Percentiles rank a stretch among this genome's conserved stretches.
Conservation (phyloP, 192 early-diverging fungal genomes). For the Coemansia asiatica region DNA sequence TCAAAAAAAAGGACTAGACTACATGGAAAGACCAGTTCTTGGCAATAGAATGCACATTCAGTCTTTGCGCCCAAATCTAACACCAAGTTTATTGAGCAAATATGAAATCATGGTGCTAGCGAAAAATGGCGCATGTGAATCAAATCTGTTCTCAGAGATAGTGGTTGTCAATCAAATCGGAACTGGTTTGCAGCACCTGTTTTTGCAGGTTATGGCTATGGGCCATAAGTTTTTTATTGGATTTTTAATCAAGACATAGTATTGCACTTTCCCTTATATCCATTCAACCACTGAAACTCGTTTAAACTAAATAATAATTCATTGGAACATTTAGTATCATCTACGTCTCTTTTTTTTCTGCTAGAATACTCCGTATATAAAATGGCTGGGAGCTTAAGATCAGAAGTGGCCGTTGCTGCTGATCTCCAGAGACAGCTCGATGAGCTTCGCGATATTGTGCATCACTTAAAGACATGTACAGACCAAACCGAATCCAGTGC, state of each 20-base stretch:
- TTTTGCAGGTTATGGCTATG: conserved; percentile 1
- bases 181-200: not conserved
- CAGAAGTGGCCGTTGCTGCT: conserved; percentile 11
- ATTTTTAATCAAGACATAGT: not conserved
- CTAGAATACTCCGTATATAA: not conserved
- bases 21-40: not conserved
- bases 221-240: not conserved
- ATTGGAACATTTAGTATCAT: not conserved
- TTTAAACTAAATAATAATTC: too few relatives aligned
- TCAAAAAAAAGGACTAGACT: not conserved
- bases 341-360: not conserved
- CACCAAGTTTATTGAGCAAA: not conserved
- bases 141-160: not conserved
- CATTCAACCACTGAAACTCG: too few relatives aligned
- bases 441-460: conserved; percentile 28
- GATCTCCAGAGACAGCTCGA: conserved; percentile 44
- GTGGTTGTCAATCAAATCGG: not conserved
- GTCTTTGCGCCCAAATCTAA: conserved; percentile 24
- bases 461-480: not conserved
- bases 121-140: conserved; percentile 18
- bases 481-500: conserved; percentile 1
- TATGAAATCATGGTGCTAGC: conserved; percentile 6
- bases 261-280: too few relatives aligned
- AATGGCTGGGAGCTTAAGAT: not conserved
- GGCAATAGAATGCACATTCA: not conserved